Evolutionary conservation across 306 rosid genomes (phyloP).

Genomic region (Malus fusca): DNA sequence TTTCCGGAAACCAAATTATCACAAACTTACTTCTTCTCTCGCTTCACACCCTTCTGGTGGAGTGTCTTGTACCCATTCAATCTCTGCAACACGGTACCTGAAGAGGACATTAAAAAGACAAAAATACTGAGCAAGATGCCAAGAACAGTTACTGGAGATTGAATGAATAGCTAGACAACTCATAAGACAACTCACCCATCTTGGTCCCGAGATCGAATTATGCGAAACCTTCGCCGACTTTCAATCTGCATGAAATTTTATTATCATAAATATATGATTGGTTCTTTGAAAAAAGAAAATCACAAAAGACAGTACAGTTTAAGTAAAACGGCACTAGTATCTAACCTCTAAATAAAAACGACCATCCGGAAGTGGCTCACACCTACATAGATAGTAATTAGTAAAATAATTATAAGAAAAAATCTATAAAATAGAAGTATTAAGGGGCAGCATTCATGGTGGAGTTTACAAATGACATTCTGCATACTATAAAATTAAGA

Average conservation of each 20-base stretch:
- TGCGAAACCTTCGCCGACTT: slow-evolving; percentile 76
- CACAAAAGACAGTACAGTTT: neutral
- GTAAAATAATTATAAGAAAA: neutral
- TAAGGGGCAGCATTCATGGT: neutral
- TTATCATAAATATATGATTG: neutral
- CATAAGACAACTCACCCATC: slow-evolving; percentile 69
- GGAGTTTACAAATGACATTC: slow-evolving; percentile 1
- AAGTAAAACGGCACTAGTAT: neutral
- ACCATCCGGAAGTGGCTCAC: slow-evolving; percentile 98
- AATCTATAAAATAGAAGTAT: neutral
- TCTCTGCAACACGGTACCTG: slow-evolving; percentile 94
- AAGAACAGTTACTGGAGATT: neutral
- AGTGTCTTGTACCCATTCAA: slow-evolving; percentile 79
- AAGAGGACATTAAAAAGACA: slow-evolving; percentile 18
- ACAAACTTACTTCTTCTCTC: slow-evolving; percentile 53
- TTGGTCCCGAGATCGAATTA: slow-evolving; percentile 74
- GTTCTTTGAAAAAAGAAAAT: neutral
- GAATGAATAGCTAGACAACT: slow-evolving; percentile 25
- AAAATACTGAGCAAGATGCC: slow-evolving; percentile 5
- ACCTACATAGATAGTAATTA: slow-evolving; percentile 41
- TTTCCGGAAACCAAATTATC: slow-evolving; percentile 10
- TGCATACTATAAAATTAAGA: neutral
- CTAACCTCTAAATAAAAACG: slow-evolving; percentile 94
- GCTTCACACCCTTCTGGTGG: slow-evolving; percentile 70
- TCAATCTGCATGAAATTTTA: slow-evolving; percentile 56